Conservation (phyloP, 176 grass and related monocot species). For the Rhynchospora breviuscula region DNA sequence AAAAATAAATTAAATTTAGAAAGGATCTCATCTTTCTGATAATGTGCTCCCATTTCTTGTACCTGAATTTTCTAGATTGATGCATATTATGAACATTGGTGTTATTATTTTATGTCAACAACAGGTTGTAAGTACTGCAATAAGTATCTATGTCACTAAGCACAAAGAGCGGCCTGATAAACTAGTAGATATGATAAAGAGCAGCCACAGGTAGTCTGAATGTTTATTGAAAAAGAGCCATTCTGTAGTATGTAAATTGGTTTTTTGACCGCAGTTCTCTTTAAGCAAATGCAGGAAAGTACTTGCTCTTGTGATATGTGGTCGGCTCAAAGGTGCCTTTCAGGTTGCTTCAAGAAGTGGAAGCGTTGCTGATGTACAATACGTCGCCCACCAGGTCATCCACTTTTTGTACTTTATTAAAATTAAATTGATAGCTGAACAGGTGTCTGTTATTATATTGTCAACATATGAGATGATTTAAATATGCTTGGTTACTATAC, state of each 20-base stretch:
- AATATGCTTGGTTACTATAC: not conserved
- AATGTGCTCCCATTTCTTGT: not conserved
- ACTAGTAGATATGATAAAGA: conserved; percentile 92
- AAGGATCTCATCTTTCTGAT: not conserved
- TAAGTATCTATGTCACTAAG: conserved; percentile 91
- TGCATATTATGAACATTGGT: not conserved
- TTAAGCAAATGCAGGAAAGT: conserved; percentile 72
- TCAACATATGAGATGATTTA: not conserved
- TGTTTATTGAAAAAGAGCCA: not conserved
- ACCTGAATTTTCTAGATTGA: not conserved
- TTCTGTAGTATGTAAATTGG: not conserved
- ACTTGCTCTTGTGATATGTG: conserved; percentile 81
- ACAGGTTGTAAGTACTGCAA: conserved; percentile 79
- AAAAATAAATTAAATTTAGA: not conserved
- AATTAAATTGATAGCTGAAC: not conserved
- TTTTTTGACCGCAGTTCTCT: not conserved
- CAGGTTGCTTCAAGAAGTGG: conserved; percentile 93
- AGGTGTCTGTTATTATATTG: not conserved
- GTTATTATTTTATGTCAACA: conserved; percentile 37
- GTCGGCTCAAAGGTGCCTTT: conserved; percentile 91
- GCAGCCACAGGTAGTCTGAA: conserved; percentile 69
- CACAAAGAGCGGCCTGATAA: conserved; percentile 94
- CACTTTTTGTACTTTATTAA: not conserved
- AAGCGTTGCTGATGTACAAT: conserved; percentile 95
- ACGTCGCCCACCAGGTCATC: conserved; percentile 93